These are phyloP conservation scores for Zhuliangozyma parablackwelliae DNA, from an alignment of 1,139 yeast species.

Conservation along the genomic window DNA sequence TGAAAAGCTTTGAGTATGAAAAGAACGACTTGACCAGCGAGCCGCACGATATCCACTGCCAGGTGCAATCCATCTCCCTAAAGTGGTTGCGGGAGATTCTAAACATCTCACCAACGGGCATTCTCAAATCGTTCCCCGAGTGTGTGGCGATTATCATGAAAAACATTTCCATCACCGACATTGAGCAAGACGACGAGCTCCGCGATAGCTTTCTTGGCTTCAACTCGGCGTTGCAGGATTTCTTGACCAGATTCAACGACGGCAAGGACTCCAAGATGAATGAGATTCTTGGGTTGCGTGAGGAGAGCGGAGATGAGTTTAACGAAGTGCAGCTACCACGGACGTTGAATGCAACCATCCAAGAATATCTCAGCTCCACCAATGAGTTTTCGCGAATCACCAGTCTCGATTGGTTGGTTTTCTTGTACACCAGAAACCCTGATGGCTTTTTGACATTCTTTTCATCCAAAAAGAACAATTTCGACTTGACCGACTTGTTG, in stretches of 20 bases:
- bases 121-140: slow-evolving; percentile 55
- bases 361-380: slow-evolving; percentile 32
- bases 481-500: slow-evolving; percentile 71
- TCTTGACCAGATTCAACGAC: slow-evolving; percentile 27
- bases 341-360: slow-evolving; percentile 32
- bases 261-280: slow-evolving; percentile 1
- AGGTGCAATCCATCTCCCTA: slow-evolving; percentile 74
- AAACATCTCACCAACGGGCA: slow-evolving; percentile 70
- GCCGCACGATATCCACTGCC: slow-evolving; percentile 52
- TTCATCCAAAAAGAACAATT: slow-evolving; percentile 33
- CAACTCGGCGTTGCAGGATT: slow-evolving; percentile 31
- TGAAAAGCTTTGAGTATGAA: slow-evolving; percentile 43
- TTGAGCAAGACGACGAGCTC: slow-evolving; percentile 36
- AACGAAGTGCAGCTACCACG: slow-evolving; percentile 34
- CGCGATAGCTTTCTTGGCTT: slow-evolving; percentile 35
- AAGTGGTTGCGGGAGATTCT: slow-evolving; percentile 80
- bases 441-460: slow-evolving; percentile 50
- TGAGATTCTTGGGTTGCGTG: slow-evolving; percentile 28
- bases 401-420: slow-evolving; percentile 85
- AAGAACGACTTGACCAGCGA: slow-evolving; percentile 32
- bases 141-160: slow-evolving; percentile 37
- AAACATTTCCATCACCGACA: slow-evolving; percentile 35
- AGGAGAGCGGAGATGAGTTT: slow-evolving; percentile 39
- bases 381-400: slow-evolving; percentile 82
- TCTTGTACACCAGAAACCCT: slow-evolving; percentile 75